Percentiles rank a stretch among this genome's conserved stretches.
Conservation (phyloP, 257 asterid genomes). For the Petrea volubilis region DNA sequence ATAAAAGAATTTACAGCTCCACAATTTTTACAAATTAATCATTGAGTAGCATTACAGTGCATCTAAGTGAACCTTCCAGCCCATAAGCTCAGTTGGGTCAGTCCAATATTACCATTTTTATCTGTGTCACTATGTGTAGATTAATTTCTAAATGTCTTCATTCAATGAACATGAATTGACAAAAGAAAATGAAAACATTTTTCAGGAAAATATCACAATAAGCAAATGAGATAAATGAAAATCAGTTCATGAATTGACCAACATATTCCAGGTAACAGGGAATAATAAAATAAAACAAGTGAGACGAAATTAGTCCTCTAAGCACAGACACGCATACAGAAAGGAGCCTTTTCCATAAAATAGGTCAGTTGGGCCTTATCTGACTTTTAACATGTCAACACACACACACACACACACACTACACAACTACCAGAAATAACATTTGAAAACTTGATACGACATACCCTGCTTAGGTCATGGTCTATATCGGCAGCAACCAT, state of each 20-base stretch:
- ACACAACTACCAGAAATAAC: background rate
- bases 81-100: slow-evolving; percentile 3
- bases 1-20: background rate
- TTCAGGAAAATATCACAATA: background rate
- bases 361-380: background rate
- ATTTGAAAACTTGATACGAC: slow-evolving; percentile 22
- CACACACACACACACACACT: background rate
- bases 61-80: background rate
- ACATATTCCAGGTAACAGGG: background rate
- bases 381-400: background rate
- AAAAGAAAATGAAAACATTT: background rate
- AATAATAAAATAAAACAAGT: background rate
- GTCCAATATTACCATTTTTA: background rate
- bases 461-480: slow-evolving; percentile 91
- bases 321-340: no score
- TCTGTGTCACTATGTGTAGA: slow-evolving; percentile 4
- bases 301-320: no score
- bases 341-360: no score
- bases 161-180: background rate
- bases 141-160: background rate
- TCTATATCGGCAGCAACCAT: slow-evolving; percentile 85
- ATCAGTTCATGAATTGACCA: background rate
- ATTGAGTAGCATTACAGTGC: background rate
- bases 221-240: background rate
- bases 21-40: slow-evolving; percentile 12